Base-by-base conservation (phyloP, 2,329 filamentous ascomycete species). In the Trichoderma asperellum region DNA sequence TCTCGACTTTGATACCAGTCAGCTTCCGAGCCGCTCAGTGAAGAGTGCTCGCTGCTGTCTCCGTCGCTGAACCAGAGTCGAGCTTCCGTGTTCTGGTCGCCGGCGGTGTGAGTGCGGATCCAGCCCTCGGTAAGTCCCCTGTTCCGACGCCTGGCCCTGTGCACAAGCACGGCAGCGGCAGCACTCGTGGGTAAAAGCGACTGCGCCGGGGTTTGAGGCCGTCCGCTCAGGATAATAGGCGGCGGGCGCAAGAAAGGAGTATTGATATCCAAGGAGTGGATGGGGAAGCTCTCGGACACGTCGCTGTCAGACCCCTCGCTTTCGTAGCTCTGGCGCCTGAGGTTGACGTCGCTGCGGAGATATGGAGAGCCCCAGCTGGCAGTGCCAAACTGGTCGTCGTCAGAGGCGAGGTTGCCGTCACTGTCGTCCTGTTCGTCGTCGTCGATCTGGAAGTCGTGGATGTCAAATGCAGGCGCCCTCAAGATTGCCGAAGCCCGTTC, bases 321-420 rank as follows among this genome's bases (percentile, higher is more conserved):
- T 76, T 86, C 86, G 72, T 84, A 82, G 74, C 86, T 88, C 71
- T 83, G 80, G 66, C 80, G 81, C 64, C 84, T 84, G 67, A 85
- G 81, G 70, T 85, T 79, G 73, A 78, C 79, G 69, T 87, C 91
- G 49, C 90, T 86, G 71, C 86, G 86, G 68, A 92, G 90, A 81
- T 97, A 97, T 27, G 94, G 94, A 66, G 94, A 97, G 68, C 94
- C 94, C 94, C 94, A 97, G 78, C 91, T 94, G 60, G 93, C 91
- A 58, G 93, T 96, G 71, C 85, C 85, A 78, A 87, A 89, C 69
- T 79, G 80, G 53, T 55, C 72, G 63, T 68, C 68, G 53, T 58
- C 68, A 16, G 66, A 66, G 47, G 58, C 55, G 63, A 68, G 32
- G 43, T 68, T 49, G 34, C 55, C 56, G 56, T 68, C 66, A 18